Percentiles rank a stretch among this genome's conserved stretches.
phyloP scores from a whole-genome alignment of 768 basidiomycete species.

The Leccinum sublutescens region DNA sequence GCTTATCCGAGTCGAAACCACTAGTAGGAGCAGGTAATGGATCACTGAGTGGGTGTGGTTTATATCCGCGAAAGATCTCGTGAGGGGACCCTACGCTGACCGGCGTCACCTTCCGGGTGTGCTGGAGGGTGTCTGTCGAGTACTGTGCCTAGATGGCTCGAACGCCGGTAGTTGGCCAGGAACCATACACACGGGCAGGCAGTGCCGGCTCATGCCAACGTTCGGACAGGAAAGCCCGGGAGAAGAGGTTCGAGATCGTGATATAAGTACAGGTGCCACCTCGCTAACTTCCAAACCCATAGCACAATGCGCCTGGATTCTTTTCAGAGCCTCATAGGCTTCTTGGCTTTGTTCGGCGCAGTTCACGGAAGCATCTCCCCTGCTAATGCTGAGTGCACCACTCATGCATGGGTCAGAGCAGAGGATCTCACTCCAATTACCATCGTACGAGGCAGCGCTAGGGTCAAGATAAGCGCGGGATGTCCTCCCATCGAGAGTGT shows the following conservation, averaged over 20 bases:
- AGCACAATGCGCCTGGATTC: neutral
- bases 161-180: neutral
- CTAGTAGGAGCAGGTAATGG: too few relatives aligned
- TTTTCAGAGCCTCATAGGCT: neutral
- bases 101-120: too few relatives aligned
- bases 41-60: too few relatives aligned
- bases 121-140: too few relatives aligned
- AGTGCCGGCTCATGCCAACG: neutral
- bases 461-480: slow-evolving; percentile 16
- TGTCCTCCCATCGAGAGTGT: slow-evolving; percentile 8
- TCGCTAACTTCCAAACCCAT: neutral
- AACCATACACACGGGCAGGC: neutral
- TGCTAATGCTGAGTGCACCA: slow-evolving; percentile 1
- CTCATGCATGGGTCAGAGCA: slow-evolving; percentile 21
- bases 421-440: slow-evolving; percentile 16
- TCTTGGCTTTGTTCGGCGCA: slow-evolving; percentile 2
- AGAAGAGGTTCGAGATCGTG: too few relatives aligned
- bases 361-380: neutral
- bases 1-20: too few relatives aligned
- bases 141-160: neutral
- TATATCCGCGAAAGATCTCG: too few relatives aligned
- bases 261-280: neutral
- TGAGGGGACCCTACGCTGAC: too few relatives aligned
- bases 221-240: neutral
- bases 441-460: slow-evolving; percentile 12